Percentiles rank a stretch among this genome's conserved stretches.
phyloP scores from a whole-genome alignment of 2,329 filamentous ascomycete species.

The Cladosporium velox region DNA sequence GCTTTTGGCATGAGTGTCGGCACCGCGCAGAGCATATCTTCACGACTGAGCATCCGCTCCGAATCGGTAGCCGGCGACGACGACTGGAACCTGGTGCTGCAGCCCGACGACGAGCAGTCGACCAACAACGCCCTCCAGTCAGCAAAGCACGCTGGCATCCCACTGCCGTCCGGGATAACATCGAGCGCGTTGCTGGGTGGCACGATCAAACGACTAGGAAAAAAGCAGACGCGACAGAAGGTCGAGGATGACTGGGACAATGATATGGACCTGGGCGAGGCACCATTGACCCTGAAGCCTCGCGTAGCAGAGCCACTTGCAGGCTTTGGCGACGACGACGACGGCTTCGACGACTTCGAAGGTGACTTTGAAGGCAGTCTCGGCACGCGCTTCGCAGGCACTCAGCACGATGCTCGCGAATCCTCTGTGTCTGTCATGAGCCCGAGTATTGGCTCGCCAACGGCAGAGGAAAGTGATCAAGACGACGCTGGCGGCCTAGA shows the following conservation, averaged over 20 bases:
- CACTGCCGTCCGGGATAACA: constrained; percentile 82
- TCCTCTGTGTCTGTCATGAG: constrained; percentile 88
- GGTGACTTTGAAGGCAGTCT: constrained; percentile 94
- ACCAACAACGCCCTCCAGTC: constrained; percentile 84
- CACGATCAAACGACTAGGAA: constrained; percentile 85
- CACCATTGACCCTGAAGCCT: constrained; percentile 47
- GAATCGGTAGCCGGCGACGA: constrained; percentile 75
- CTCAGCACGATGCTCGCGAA: constrained; percentile 77
- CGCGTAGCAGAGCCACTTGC: constrained; percentile 35
- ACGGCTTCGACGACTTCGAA: constrained; percentile 92
- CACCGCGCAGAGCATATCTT: constrained; percentile 73
- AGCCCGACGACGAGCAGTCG: constrained; percentile 80
- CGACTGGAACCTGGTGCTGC: constrained; percentile 82
- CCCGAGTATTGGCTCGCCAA: constrained; percentile 86
- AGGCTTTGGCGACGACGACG: constrained; percentile 45
- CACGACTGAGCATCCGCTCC: constrained; percentile 77
- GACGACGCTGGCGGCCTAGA: constrained; percentile 92
- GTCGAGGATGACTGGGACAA: constrained; percentile 55
- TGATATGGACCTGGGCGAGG: constrained; percentile 49
- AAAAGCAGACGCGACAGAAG: constrained; percentile 48
- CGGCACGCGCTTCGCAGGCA: constrained; percentile 86
- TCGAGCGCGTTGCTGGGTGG: constrained; percentile 87
- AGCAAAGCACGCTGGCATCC: constrained; percentile 86
- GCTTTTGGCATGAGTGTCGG: constrained; percentile 59
- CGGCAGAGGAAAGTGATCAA: constrained; percentile 87